These are phyloP conservation scores for Fraxinus nigra DNA, from an alignment of 305 asterid genomes.

Conservation along the genomic window DNA sequence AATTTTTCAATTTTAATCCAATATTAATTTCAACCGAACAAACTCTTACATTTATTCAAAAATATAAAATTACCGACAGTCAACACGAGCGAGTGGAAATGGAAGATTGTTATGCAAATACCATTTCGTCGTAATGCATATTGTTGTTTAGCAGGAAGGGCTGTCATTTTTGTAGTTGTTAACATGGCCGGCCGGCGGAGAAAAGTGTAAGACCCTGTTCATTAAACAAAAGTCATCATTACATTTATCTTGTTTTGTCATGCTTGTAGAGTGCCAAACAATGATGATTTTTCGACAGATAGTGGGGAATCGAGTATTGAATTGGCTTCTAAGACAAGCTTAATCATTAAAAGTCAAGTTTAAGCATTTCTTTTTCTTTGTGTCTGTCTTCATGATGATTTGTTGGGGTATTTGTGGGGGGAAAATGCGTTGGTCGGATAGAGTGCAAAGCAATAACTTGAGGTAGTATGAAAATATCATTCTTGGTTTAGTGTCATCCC, in stretches of 20 bases:
- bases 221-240: conserved; percentile 20
- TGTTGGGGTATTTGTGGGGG: conserved; percentile 6
- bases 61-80: not conserved
- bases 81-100: not conserved
- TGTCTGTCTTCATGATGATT: not conserved
- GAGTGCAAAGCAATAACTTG: conserved; percentile 31
- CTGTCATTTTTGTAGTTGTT: not conserved
- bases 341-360: conserved; percentile 35
- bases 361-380: not conserved
- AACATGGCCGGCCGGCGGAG: conserved; percentile 14
- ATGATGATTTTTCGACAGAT: conserved; percentile 18
- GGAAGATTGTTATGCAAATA: not conserved
- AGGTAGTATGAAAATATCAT: conserved; percentile 22
- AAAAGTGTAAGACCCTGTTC: not conserved
- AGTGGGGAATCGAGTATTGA: conserved; percentile 10
- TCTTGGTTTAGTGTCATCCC: conserved; percentile 6
- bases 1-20: too few species aligned
- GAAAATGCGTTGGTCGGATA: conserved; percentile 28
- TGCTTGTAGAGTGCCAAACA: conserved; percentile 40
- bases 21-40: too few species aligned
- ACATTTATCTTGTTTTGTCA: conserved; percentile 20
- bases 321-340: conserved; percentile 56
- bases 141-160: not conserved
- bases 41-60: too few species aligned
- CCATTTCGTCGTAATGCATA: not conserved